These are phyloP conservation scores for Royoungia palumana DNA, from an alignment of 768 basidiomycete genomes.

Conservation along the genomic window DNA sequence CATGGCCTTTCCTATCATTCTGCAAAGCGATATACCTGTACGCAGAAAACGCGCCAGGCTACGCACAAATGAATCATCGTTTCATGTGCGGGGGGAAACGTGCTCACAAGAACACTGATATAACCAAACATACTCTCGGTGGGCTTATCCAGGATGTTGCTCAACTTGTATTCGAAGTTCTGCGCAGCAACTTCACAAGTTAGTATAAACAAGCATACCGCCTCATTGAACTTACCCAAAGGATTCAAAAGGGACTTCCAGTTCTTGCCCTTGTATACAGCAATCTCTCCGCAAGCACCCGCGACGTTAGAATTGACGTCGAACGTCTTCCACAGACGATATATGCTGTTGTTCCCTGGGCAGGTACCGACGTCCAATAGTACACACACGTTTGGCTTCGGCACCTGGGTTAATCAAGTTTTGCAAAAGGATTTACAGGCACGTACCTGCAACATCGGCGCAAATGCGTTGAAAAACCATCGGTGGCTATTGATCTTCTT, in stretches of 20 bases:
- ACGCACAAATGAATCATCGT: conserved; percentile 8
- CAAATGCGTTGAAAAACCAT: conserved; percentile 98
- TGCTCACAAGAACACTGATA: conserved; percentile 81
- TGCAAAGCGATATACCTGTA: conserved; percentile 88
- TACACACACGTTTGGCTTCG: conserved; percentile 85
- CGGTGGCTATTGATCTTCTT: conserved; percentile 97
- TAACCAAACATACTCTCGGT: conserved; percentile 92
- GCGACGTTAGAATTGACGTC: conserved; percentile 90
- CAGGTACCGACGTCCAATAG: conserved; percentile 93
- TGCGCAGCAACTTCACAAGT: conserved; percentile 73
- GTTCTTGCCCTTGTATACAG: conserved; percentile 85
- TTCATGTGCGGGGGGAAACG: neutral
- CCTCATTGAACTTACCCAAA: conserved; percentile 46
- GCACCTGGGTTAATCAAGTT: neutral
- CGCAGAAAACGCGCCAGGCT: conserved; percentile 95
- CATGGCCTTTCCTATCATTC: conserved; percentile 76
- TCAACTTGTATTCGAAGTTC: conserved; percentile 94
- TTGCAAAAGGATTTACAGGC: neutral
- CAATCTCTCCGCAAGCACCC: conserved; percentile 97
- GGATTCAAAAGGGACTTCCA: conserved; percentile 84
- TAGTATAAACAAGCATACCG: neutral
- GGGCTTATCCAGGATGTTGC: conserved; percentile 88
- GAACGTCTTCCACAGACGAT: conserved; percentile 94
- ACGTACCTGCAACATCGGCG: conserved; percentile 71
- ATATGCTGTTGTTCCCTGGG: conserved; percentile 84